phyloP scores from a whole-genome alignment of 2,329 filamentous ascomycete species.

The Ophiocordyceps camponoti-saundersi region DNA sequence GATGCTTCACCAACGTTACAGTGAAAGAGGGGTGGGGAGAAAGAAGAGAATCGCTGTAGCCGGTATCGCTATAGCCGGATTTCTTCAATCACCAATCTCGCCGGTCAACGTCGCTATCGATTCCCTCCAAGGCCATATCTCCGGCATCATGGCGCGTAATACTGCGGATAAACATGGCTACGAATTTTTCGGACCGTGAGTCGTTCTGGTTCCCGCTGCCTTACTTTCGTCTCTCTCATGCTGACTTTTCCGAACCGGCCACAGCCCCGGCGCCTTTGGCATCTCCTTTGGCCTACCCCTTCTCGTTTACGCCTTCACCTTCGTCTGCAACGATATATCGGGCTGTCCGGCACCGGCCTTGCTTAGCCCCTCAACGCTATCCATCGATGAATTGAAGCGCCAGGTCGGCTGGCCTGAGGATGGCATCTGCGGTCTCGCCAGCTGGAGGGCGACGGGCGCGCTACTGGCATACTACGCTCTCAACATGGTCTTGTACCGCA shows the following conservation, averaged over 20 bases:
- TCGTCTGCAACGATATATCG: constrained; percentile 81
- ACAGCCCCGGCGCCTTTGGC: constrained; percentile 54
- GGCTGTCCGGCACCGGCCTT: constrained; percentile 80
- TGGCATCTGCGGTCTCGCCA: constrained; percentile 54
- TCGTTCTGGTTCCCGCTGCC: constrained; percentile 1
- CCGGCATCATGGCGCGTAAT: constrained; percentile 11
- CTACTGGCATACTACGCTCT: constrained; percentile 64
- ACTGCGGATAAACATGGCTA: constrained; percentile 23
- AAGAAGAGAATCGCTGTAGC: neutral
- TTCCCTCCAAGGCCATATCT: neutral
- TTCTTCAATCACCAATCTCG: neutral
- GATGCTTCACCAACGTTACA: neutral
- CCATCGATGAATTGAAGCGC: constrained; percentile 53
- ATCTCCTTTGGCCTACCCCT: constrained; percentile 71
- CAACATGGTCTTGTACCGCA: constrained; percentile 55
- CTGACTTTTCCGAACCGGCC: neutral
- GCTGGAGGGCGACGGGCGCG: constrained; percentile 50
- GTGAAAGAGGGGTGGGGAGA: too few relatives aligned
- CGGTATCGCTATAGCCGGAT: too few relatives aligned
- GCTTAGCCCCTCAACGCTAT: constrained; percentile 53
- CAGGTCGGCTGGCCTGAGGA: constrained; percentile 68
- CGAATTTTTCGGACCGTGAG: constrained; percentile 35
- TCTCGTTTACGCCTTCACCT: constrained; percentile 62
- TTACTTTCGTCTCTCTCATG: neutral
- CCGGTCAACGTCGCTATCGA: neutral